Evolutionary conservation across 2,329 filamentous ascomycete species (phyloP).

Genomic region (Nothophoma quercina): DNA sequence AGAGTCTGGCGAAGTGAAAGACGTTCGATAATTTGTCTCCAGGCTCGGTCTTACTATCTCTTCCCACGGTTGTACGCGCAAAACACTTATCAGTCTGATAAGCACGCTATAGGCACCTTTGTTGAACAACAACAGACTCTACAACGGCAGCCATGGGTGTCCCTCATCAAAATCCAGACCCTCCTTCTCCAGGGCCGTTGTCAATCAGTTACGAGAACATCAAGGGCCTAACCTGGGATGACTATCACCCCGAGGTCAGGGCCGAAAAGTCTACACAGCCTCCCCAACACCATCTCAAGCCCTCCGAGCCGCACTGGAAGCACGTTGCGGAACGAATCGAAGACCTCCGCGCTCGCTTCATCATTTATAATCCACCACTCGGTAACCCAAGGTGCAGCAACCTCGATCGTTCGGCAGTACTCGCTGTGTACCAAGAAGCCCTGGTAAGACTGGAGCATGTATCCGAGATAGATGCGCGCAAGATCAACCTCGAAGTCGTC

Average conservation of each 20-base stretch:
- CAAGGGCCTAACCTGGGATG: neutral
- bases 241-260: neutral
- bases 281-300: neutral
- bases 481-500: conserved; percentile 12
- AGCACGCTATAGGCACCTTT: too few relatives aligned
- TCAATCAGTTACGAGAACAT: neutral
- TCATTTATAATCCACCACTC: neutral
- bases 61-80: too few relatives aligned
- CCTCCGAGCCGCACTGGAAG: neutral
- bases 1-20: too few relatives aligned
- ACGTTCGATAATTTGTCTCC: too few relatives aligned
- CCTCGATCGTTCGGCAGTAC: conserved; percentile 14
- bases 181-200: neutral
- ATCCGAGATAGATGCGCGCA: neutral
- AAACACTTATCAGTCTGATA: too few relatives aligned
- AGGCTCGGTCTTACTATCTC: too few relatives aligned
- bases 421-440: conserved; percentile 19
- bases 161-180: neutral
- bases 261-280: neutral
- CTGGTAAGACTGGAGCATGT: neutral
- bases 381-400: conserved; percentile 1
- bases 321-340: neutral
- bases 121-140: too few relatives aligned
- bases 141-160: neutral
- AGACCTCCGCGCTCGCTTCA: conserved; percentile 6